phyloP scores from a whole-genome alignment of 495 filamentous ascomycete species.

The Lasiosphaeria ovina region DNA sequence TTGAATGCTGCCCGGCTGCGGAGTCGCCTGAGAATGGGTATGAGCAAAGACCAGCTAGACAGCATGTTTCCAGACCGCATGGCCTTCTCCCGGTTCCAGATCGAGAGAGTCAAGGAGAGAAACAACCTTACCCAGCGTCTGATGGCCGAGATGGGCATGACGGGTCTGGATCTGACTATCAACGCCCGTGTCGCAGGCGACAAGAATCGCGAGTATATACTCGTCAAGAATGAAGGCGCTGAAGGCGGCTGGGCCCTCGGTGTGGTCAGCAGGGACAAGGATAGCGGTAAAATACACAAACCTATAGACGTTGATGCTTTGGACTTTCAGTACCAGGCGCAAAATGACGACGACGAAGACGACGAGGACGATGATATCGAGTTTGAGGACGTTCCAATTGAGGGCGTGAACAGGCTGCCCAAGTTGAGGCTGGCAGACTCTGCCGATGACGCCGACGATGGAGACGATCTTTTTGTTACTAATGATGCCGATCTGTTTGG shows the following conservation, averaged over 20 bases:
- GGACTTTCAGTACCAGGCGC: conserved; percentile 54
- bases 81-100: conserved; percentile 94
- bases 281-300: conserved; percentile 68
- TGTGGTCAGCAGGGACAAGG: conserved; percentile 79
- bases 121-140: conserved; percentile 94
- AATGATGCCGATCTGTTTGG: conserved; percentile 30
- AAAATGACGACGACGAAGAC: conserved; percentile 56
- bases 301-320: conserved; percentile 87
- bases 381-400: conserved; percentile 95
- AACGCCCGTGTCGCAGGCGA: conserved; percentile 82
- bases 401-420: conserved; percentile 86
- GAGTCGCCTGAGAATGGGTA: conserved; percentile 86
- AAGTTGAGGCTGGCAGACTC: conserved; percentile 38
- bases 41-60: conserved; percentile 93
- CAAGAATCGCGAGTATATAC: conserved; percentile 86
- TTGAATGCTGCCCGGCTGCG: conserved; percentile 86
- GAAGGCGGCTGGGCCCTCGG: conserved; percentile 97
- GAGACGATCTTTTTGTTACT: conserved; percentile 65
- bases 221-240: conserved; percentile 91
- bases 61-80: conserved; percentile 97
- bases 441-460: conserved; percentile 13
- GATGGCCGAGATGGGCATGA: conserved; percentile 93
- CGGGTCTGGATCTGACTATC: conserved; percentile 64
- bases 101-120: conserved; percentile 84
- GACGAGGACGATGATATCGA: conserved; percentile 68